Evolutionary conservation across 148 eudicot genomes (phyloP).

Genomic region (Cornus controversa): DNA sequence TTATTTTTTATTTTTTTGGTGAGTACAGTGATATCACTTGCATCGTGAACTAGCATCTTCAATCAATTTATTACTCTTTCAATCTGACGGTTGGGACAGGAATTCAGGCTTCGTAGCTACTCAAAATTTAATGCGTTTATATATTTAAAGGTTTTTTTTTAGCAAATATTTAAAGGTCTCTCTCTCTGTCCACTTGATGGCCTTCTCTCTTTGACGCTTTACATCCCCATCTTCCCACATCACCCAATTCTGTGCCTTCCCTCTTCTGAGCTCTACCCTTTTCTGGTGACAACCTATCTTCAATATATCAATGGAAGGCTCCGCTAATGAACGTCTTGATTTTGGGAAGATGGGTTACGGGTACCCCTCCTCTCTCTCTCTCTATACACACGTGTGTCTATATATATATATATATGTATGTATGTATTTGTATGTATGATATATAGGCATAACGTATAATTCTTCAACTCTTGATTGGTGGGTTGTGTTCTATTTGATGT

Average conservation of each 20-base stretch:
- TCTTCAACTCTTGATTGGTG: not conserved
- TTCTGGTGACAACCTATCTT: too few species aligned
- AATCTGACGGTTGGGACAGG: too few species aligned
- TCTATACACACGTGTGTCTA: slow-evolving; percentile 3
- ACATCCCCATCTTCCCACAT: slow-evolving; percentile 25
- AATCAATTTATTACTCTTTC: too few species aligned
- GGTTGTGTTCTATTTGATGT: not conserved
- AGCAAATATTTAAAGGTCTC: slow-evolving; percentile 10
- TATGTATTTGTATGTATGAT: too few species aligned
- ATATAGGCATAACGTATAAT: too few species aligned
- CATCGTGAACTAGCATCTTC: too few species aligned
- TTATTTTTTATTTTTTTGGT: too few species aligned
- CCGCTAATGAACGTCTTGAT: slow-evolving; percentile 71
- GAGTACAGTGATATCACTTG: too few species aligned
- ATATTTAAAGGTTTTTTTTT: too few species aligned
- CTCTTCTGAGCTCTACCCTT: not conserved
- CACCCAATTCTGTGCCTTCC: slow-evolving; percentile 13
- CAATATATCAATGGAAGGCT: slow-evolving; percentile 54
- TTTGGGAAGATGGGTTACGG: slow-evolving; percentile 99
- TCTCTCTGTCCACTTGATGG: slow-evolving; percentile 14
- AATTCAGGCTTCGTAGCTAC: too few species aligned
- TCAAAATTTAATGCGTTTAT: too few species aligned
- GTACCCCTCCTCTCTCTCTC: slow-evolving; percentile 32
- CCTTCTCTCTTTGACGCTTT: slow-evolving; percentile 8
- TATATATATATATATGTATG: not conserved